These are phyloP conservation scores for Populus deltoides DNA, from an alignment of 345 rosid genomes.

Conservation along the genomic window DNA sequence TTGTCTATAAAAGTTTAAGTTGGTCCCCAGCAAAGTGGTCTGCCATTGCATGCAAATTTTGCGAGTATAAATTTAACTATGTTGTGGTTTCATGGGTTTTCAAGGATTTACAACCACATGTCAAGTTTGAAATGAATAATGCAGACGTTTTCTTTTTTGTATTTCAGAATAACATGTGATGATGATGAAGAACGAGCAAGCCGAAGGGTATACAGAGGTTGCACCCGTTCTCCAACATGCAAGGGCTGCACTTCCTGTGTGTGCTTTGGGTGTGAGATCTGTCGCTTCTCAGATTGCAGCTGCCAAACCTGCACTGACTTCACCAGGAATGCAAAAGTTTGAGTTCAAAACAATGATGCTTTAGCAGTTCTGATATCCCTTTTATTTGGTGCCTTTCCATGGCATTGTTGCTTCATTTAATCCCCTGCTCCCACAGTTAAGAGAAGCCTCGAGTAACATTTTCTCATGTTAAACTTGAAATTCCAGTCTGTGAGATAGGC, in stretches of 20 bases:
- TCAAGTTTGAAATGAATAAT: background rate
- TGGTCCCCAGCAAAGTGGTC: background rate
- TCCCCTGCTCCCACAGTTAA: background rate
- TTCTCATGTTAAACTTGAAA: slow-evolving; percentile 11
- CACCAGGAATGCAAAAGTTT: slow-evolving; percentile 58
- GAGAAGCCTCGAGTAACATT: slow-evolving; percentile 5
- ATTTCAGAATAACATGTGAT: slow-evolving; percentile 62
- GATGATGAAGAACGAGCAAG: slow-evolving; percentile 73
- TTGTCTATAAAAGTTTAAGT: background rate
- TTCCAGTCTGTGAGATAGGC: slow-evolving; percentile 19
- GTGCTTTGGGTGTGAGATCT: slow-evolving; percentile 86
- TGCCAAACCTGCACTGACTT: slow-evolving; percentile 96
- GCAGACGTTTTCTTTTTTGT: background rate
- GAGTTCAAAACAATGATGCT: slow-evolving; percentile 12
- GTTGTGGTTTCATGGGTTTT: background rate
- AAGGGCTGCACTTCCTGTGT: slow-evolving; percentile 97
- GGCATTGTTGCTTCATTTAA: slow-evolving; percentile 12
- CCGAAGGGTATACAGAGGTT: slow-evolving; percentile 83
- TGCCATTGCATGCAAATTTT: background rate
- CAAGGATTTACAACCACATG: too few species aligned
- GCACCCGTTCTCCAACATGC: slow-evolving; percentile 75
- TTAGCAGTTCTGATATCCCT: background rate
- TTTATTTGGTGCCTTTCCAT: slow-evolving; percentile 1
- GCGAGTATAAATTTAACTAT: background rate
- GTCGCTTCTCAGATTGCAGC: slow-evolving; percentile 84